Base-by-base conservation (phyloP, 2,329 filamentous ascomycete genomes). In the Pseudogymnoascus sp. region DNA sequence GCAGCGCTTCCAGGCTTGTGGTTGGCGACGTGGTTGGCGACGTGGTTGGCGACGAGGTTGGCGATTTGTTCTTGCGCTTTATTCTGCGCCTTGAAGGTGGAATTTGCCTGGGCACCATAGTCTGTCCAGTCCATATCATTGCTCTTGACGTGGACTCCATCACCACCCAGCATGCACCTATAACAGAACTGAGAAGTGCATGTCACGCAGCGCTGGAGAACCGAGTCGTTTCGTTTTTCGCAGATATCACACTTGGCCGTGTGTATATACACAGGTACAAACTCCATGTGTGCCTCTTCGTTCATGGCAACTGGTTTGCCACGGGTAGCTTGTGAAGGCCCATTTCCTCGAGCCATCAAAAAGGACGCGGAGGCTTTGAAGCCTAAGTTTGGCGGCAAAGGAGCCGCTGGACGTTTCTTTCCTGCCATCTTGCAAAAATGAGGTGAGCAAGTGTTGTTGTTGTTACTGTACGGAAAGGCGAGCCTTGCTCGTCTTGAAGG, bases 181-280 rank as follows among this genome's bases (percentile, higher is more conserved):
- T 33, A 21, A 25, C 60, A 61, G 23, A 49, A 31, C 23, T 61
- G 60, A 5, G 28, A 35, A 0, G 35, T 33, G 43, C 60, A 61
- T n/a, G 31, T 52, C 16, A 23, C 5, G 14, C 60, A 61, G 18
- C 60, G 60, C 14, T 61, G 60, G 23, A 61, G 21, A 43, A 61
- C 60, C 2, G 25, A 37, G 4, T 31, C 28, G 37, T 61, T 61
- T 25, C 28, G 25, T 25, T 43, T 49, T 23, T 49, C 35, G n/a
- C 60, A 61, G 7, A 43, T 45, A 16, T 61, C 60, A 33, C 60
- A 61, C 18, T 61, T 61, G 18, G 60, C 60, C 3, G 41, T 61
- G 60, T 61, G 60, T 16, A 61, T 61, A 38, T 38, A 60, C 21
- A 60, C 25, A 8, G 59, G 33, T 6, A 31, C 3, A 45, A 60